phyloP scores from a whole-genome alignment of 2,329 filamentous ascomycete genomes.

The Neonectria punicea region DNA sequence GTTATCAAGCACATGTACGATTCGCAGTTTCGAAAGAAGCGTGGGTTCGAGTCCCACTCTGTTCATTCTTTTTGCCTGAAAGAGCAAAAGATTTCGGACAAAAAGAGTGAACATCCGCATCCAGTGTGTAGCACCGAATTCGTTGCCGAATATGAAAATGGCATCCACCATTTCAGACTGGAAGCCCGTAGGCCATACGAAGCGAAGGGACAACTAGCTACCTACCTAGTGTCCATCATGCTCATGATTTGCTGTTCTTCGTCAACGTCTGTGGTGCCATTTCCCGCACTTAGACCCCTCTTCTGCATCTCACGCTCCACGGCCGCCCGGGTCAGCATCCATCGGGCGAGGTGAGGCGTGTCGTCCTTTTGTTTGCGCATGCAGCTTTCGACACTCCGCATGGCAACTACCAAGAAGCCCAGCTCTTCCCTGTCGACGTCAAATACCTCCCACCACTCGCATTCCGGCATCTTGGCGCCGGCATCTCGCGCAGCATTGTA shows the following conservation, averaged over 20 bases:
- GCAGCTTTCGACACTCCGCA: slow-evolving; percentile 82
- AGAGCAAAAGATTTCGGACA: too few relatives aligned
- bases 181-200: slow-evolving; percentile 1
- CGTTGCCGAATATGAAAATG: slow-evolving; percentile 9
- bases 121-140: slow-evolving; percentile 22
- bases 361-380: slow-evolving; percentile 67
- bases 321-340: slow-evolving; percentile 67
- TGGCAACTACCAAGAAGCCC: slow-evolving; percentile 88
- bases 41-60: slow-evolving; percentile 3
- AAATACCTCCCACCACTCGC: slow-evolving; percentile 98
- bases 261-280: slow-evolving; percentile 44
- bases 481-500: slow-evolving; percentile 87
- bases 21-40: slow-evolving; percentile 1
- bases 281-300: slow-evolving; percentile 53
- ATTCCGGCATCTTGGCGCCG: slow-evolving; percentile 80
- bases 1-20: not conserved
- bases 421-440: slow-evolving; percentile 95
- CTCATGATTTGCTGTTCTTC: slow-evolving; percentile 59
- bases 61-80: not conserved
- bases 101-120: not conserved
- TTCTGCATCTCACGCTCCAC: slow-evolving; percentile 70
- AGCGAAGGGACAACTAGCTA: slow-evolving; percentile 26
- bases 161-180: slow-evolving; percentile 3
- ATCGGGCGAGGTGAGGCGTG: slow-evolving; percentile 58
- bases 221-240: slow-evolving; percentile 45